Percentiles rank a stretch among this genome's conserved stretches.
These are phyloP conservation scores for Aegilops speltoides DNA, from an alignment of 176 grass and related monocot species.

Conservation along the genomic window DNA sequence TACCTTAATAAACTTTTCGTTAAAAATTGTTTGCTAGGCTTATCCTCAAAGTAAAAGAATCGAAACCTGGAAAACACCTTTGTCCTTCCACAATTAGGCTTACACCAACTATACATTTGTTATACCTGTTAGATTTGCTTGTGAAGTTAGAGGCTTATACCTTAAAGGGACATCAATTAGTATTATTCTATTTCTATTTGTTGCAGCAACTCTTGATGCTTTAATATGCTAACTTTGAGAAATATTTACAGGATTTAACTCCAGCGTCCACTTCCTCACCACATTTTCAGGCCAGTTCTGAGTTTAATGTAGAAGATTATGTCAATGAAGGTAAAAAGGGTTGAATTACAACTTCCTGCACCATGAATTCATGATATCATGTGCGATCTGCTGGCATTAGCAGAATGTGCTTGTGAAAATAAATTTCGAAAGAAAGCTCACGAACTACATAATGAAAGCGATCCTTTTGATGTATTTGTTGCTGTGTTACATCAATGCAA, in stretches of 20 bases:
- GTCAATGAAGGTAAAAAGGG: conserved; percentile 44
- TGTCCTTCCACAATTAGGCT: not conserved
- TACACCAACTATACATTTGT: too few species aligned
- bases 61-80: not conserved
- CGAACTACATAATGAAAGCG: not conserved
- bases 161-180: not conserved
- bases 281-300: conserved; percentile 38
- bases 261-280: conserved; percentile 32
- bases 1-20: not conserved
- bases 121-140: not conserved
- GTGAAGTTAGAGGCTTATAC: not conserved
- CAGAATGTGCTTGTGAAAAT: not conserved
- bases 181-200: not conserved
- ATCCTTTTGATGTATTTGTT: not conserved
- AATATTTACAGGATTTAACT: conserved; percentile 43
- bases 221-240: not conserved
- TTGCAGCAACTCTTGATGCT: not conserved
- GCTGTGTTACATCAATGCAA: not conserved
- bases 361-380: not conserved
- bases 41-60: not conserved
- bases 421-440: not conserved
- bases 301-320: conserved; percentile 35
- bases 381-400: not conserved
- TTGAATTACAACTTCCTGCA: not conserved
- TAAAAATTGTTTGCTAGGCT: not conserved